These are phyloP conservation scores for Coemansia sp. DNA, from an alignment of 192 early-diverging fungal genomes.

Conservation along the genomic window DNA sequence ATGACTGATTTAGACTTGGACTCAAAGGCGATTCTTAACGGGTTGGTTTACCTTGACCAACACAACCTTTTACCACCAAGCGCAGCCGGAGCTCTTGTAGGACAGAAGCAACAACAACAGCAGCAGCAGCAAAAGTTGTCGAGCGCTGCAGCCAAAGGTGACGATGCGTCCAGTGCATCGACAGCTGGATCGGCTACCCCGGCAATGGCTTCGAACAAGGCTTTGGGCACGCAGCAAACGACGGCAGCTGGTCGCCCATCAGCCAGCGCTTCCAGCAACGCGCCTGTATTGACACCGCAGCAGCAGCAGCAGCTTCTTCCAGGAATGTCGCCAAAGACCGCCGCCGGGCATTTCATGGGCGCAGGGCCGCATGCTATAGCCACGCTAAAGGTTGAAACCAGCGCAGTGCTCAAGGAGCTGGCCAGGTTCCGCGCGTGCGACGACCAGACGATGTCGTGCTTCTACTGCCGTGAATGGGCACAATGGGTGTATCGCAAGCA, in stretches of 20 bases:
- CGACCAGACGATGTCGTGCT: conserved; percentile 63
- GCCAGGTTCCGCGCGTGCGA: conserved; percentile 71
- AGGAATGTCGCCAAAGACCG: conserved; percentile 23
- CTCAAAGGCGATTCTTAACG: conserved; percentile 54
- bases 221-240: neutral
- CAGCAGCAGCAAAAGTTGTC: conserved; percentile 1
- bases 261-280: neutral
- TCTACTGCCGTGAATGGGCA: conserved; percentile 82
- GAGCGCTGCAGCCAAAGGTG: neutral
- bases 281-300: neutral
- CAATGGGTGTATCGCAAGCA: conserved; percentile 73
- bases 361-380: conserved; percentile 48
- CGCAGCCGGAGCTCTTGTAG: conserved; percentile 13
- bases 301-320: conserved; percentile 16
- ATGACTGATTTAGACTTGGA: conserved; percentile 55
- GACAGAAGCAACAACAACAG: conserved; percentile 13
- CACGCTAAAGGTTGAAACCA: conserved; percentile 65
- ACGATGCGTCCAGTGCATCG: neutral
- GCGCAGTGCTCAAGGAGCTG: conserved; percentile 66
- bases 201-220: neutral
- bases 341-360: conserved; percentile 22
- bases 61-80: conserved; percentile 43
- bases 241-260: neutral
- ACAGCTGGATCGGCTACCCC: conserved; percentile 6
- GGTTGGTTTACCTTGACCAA: conserved; percentile 49